phyloP scores from a whole-genome alignment of 306 rosid species.

The Quercus dentata region DNA sequence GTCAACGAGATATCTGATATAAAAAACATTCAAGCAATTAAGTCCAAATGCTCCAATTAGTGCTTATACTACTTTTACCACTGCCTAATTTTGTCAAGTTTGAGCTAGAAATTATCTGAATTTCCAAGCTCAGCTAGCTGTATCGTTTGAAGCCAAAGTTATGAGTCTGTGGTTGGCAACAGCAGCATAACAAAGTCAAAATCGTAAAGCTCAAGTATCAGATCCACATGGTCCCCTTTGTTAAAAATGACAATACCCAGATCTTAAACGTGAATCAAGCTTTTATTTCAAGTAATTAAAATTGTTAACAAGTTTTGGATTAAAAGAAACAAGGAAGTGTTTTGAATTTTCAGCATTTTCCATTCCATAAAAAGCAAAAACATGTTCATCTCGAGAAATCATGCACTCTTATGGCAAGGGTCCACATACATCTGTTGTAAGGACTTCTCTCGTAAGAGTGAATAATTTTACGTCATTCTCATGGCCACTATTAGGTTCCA shows the following conservation, averaged over 20 bases:
- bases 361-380: not conserved
- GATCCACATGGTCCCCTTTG: not conserved
- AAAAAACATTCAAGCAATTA: too few relatives aligned
- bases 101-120: not conserved
- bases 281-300: not conserved
- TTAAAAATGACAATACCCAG: not conserved
- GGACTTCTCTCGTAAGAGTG: too few relatives aligned
- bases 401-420: too few relatives aligned
- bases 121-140: not conserved
- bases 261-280: not conserved
- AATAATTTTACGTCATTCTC: not conserved
- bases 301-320: not conserved
- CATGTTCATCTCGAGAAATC: rapidly evolving
- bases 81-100: not conserved
- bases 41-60: not conserved
- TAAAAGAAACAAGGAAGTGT: too few relatives aligned
- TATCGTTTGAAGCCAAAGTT: not conserved
- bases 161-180: not conserved
- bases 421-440: too few relatives aligned
- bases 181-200: slow-evolving; percentile 3
- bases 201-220: slow-evolving; percentile 7
- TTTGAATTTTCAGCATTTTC: not conserved
- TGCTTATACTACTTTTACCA: not conserved
- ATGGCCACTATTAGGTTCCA: not conserved
- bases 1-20: too few relatives aligned